These are phyloP conservation scores for Solanum medicagineum DNA, from an alignment of 257 asterid genomes.

Conservation along the genomic window DNA sequence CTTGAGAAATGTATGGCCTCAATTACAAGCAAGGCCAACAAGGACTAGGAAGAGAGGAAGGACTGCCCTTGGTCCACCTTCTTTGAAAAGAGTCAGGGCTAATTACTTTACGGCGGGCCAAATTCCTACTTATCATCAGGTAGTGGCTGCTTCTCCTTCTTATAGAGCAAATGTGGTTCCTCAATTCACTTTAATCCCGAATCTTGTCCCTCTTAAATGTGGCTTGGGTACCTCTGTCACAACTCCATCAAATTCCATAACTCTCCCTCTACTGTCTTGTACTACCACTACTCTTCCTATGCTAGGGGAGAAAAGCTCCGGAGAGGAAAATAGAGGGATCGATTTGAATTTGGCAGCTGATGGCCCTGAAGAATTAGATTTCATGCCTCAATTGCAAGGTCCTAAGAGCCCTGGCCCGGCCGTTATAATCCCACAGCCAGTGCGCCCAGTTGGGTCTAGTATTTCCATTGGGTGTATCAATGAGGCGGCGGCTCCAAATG, in stretches of 20 bases:
- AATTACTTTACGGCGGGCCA: slow-evolving; percentile 27
- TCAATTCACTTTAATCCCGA: slow-evolving; percentile 17
- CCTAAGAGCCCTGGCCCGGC: slow-evolving; percentile 2
- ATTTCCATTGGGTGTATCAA: slow-evolving; percentile 24
- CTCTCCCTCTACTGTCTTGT: slow-evolving; percentile 34
- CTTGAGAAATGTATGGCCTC: slow-evolving; percentile 60
- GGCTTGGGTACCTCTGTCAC: slow-evolving; percentile 36
- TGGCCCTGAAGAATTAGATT: slow-evolving; percentile 34
- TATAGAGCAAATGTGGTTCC: slow-evolving; percentile 13
- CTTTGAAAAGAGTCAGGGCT: slow-evolving; percentile 27
- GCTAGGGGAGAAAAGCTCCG: neutral
- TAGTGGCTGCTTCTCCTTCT: slow-evolving; percentile 4
- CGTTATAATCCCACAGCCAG: slow-evolving; percentile 55
- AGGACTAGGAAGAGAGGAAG: slow-evolving; percentile 75
- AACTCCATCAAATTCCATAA: slow-evolving; percentile 25
- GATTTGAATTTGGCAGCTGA: slow-evolving; percentile 47
- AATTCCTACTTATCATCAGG: slow-evolving; percentile 18
- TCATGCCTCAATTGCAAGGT: slow-evolving; percentile 26
- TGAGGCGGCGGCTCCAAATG: slow-evolving; percentile 13
- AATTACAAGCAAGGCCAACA: slow-evolving; percentile 82
- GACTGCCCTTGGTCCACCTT: slow-evolving; percentile 44
- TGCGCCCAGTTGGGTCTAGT: slow-evolving; percentile 60
- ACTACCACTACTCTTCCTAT: neutral
- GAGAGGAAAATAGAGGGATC: slow-evolving; percentile 8
- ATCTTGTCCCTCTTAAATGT: slow-evolving; percentile 33